Conservation (phyloP, 495 filamentous ascomycete species). For the Pyronema domesticum region DNA sequence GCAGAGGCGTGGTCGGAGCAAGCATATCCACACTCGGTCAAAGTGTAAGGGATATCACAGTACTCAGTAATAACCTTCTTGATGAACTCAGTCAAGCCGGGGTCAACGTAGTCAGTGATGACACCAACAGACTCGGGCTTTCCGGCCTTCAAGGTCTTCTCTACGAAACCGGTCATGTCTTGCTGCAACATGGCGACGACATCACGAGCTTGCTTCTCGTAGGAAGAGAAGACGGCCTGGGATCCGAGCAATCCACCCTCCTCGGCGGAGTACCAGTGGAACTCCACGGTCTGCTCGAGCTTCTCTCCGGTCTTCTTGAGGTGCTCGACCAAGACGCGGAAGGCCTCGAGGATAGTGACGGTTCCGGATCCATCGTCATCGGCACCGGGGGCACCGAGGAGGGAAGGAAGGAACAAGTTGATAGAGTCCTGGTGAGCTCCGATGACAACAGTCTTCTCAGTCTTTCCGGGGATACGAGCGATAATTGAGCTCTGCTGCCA, state of each 20-base stretch:
- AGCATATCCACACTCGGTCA: slow-evolving; percentile 92
- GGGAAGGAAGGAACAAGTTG: slow-evolving; percentile 71
- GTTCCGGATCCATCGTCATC: slow-evolving; percentile 64
- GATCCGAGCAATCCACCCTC: slow-evolving; percentile 69
- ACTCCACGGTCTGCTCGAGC: slow-evolving; percentile 69
- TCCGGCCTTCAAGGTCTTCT: slow-evolving; percentile 67
- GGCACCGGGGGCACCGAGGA: slow-evolving; percentile 59
- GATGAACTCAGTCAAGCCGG: slow-evolving; percentile 71
- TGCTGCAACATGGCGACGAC: slow-evolving; percentile 98
- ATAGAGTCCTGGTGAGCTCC: slow-evolving; percentile 71
- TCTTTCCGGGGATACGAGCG: slow-evolving; percentile 76
- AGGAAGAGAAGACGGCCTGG: slow-evolving; percentile 73
- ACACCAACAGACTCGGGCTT: slow-evolving; percentile 75
- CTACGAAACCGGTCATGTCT: slow-evolving; percentile 91
- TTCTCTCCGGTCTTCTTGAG: slow-evolving; percentile 38
- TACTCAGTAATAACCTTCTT: slow-evolving; percentile 58
- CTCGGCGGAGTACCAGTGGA: slow-evolving; percentile 90
- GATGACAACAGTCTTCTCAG: slow-evolving; percentile 63
- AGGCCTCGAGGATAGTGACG: slow-evolving; percentile 58
- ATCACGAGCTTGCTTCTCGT: slow-evolving; percentile 54
- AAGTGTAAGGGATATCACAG: slow-evolving; percentile 73
- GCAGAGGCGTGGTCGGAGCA: slow-evolving; percentile 73
- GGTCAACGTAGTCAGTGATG: slow-evolving; percentile 82
- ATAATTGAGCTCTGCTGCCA: slow-evolving; percentile 90
- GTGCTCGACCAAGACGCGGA: slow-evolving; percentile 44